phyloP scores from a whole-genome alignment of 148 eudicot species.

The Rhododendron simsii region DNA sequence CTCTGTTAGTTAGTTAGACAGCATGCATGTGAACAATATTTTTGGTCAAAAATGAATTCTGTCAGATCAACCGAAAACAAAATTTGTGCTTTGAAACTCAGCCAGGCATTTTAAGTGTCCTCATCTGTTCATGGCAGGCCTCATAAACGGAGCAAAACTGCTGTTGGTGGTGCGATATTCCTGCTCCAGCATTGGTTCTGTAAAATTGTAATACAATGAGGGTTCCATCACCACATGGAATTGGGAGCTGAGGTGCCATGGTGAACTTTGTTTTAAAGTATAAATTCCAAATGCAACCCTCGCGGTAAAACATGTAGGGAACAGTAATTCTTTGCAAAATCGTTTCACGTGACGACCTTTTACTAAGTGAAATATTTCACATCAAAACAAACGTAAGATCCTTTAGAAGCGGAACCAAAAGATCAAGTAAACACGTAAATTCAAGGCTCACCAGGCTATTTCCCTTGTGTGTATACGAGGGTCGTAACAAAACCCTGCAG shows the following conservation, averaged over 20 bases:
- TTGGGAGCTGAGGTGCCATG: not conserved
- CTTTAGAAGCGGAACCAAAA: not conserved
- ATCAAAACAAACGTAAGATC: not conserved
- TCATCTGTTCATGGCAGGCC: not conserved
- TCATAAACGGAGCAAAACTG: not conserved
- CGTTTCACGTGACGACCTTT: not conserved
- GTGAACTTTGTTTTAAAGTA: not conserved
- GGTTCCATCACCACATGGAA: not conserved
- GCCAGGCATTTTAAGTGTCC: not conserved
- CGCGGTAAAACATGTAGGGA: not conserved
- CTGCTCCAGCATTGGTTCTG: not conserved
- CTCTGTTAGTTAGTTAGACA: not conserved
- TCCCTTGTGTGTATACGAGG: conserved; percentile 17
- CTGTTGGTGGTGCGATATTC: not conserved
- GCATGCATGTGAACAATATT: not conserved
- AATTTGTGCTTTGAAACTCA: not conserved
- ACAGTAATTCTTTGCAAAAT: not conserved
- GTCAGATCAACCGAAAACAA: not conserved
- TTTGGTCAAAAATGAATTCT: not conserved
- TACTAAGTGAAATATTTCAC: not conserved
- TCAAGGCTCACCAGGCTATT: conserved; percentile 19
- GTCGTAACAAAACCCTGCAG: conserved; percentile 19
- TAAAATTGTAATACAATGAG: not conserved
- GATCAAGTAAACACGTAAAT: not conserved
- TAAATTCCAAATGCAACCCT: not conserved